Evolutionary conservation across 2,329 filamentous ascomycete species (phyloP).

Genomic region (Pestalotiopsis sp.): DNA sequence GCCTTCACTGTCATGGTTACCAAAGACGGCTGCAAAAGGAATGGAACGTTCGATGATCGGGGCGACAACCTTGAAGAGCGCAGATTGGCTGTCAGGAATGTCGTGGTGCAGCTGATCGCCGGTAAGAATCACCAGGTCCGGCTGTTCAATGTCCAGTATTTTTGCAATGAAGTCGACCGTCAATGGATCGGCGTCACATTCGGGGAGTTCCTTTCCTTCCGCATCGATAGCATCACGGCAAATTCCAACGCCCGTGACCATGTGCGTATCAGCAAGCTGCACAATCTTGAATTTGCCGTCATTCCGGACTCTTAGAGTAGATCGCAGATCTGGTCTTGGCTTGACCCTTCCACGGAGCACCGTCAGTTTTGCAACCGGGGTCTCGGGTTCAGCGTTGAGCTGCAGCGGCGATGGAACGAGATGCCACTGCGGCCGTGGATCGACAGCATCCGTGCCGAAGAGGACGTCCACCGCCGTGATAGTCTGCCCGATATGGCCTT

Average conservation of each 20-base stretch:
- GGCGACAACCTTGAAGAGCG: conserved; percentile 63
- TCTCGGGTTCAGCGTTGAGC: conserved; percentile 31
- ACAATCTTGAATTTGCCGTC: conserved; percentile 75
- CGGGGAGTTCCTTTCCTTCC: conserved; percentile 31
- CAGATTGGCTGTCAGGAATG: conserved; percentile 33
- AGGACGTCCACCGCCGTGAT: conserved; percentile 70
- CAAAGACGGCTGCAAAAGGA: conserved; percentile 72
- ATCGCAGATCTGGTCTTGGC: conserved; percentile 26
- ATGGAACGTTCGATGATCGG: conserved; percentile 67
- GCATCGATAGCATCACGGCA: conserved; percentile 36
- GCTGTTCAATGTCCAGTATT: conserved; percentile 70
- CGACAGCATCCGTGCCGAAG: conserved; percentile 52
- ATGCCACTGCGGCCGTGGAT: conserved; percentile 34
- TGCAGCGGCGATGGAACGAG: conserved; percentile 37
- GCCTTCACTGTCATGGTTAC: conserved; percentile 75
- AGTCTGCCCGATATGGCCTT: conserved; percentile 32
- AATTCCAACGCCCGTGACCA: conserved; percentile 31
- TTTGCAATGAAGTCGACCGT: conserved; percentile 68
- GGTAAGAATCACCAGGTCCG: conserved; percentile 70
- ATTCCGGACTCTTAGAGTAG: conserved; percentile 57
- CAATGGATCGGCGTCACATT: conserved; percentile 68
- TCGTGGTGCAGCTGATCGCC: conserved; percentile 63
- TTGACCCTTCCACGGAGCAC: conserved; percentile 29
- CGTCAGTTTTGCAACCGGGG: conserved; percentile 38
- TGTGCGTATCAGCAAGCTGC: conserved; percentile 56